Evolutionary conservation across 192 early-diverging fungal species (phyloP).

Genomic region (Chytriomyces sp.): DNA sequence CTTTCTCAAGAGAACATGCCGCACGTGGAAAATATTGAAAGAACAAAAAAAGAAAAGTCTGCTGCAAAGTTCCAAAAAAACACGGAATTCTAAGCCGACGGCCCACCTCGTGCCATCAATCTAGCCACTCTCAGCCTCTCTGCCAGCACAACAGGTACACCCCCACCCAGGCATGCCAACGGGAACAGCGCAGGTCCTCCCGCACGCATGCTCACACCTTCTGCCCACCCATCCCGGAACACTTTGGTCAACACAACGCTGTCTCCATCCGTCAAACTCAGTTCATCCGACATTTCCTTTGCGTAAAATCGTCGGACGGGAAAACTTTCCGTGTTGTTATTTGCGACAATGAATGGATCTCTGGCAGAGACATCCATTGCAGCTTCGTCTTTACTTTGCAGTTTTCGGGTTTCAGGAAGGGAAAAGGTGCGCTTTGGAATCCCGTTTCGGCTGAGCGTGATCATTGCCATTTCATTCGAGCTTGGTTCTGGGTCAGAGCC

Average conservation of each 20-base stretch:
- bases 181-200: slow-evolving; percentile 53
- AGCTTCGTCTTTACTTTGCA: slow-evolving; percentile 19
- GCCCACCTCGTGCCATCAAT: slow-evolving; percentile 22
- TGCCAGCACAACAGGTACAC: slow-evolving; percentile 45
- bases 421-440: slow-evolving; percentile 34
- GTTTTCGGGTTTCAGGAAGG: slow-evolving; percentile 28
- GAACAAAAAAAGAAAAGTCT: too few relatives aligned
- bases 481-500: not conserved
- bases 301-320: slow-evolving; percentile 41
- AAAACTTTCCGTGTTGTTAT: slow-evolving; percentile 42
- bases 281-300: slow-evolving; percentile 41
- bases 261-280: slow-evolving; percentile 46
- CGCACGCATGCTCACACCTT: slow-evolving; percentile 44
- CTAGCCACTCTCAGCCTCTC: slow-evolving; percentile 28
- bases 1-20: too few relatives aligned
- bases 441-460: slow-evolving; percentile 27
- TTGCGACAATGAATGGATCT: slow-evolving; percentile 39
- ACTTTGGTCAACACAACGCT: slow-evolving; percentile 40
- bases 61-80: too few relatives aligned
- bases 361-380: slow-evolving; percentile 21
- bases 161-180: slow-evolving; percentile 46
- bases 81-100: not conserved
- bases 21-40: too few relatives aligned
- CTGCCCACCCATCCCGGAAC: slow-evolving; percentile 49
- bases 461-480: slow-evolving; percentile 28